A percentile compares a stretch with the other conserved stretches of the same genome.
Conservation (phyloP, 2,329 filamentous ascomycete species). For the Xylaria sp. region DNA sequence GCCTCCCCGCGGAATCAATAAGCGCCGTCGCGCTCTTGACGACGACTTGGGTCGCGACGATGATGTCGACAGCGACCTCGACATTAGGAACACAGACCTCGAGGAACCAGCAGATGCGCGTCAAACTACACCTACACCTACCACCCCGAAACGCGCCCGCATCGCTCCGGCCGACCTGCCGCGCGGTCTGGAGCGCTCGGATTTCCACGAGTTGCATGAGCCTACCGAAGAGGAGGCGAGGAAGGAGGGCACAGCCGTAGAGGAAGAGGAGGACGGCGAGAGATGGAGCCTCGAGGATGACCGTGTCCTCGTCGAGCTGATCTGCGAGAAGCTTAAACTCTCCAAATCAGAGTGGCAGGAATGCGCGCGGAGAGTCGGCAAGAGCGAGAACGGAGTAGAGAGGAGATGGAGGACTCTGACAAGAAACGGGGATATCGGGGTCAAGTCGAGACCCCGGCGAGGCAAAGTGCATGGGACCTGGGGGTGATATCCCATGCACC, state of each 20-base stretch:
- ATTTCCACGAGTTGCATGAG: constrained; percentile 65
- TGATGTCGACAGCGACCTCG: constrained; percentile 53
- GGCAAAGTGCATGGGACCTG: constrained; percentile 66
- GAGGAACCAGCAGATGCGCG: constrained; percentile 41
- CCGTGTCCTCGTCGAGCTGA: constrained; percentile 72
- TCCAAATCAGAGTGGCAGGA: constrained; percentile 75
- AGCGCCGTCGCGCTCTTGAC: constrained; percentile 61
- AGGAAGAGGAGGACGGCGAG: constrained; percentile 58
- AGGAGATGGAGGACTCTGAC: constrained; percentile 73
- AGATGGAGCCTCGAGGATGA: constrained; percentile 73
- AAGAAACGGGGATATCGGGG: constrained; percentile 67
- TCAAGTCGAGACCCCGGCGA: constrained; percentile 63
- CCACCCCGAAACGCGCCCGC: constrained; percentile 70
- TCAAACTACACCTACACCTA: constrained; percentile 51
- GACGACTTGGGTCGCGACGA: constrained; percentile 60
- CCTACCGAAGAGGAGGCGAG: constrained; percentile 46
- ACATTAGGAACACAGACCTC: constrained; percentile 45
- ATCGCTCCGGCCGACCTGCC: constrained; percentile 71
- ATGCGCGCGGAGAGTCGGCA: constrained; percentile 71
- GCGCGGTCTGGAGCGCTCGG: constrained; percentile 66
- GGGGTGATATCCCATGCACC: constrained; percentile 50
- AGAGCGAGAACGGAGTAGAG: constrained; percentile 66
- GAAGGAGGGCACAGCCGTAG: constrained; percentile 54
- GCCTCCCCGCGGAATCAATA: constrained; percentile 61
- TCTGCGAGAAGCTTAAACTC: constrained; percentile 73